Percentiles rank a stretch among this genome's conserved stretches.
Evolutionary conservation across 306 rosid genomes (phyloP).

Genomic region (Vigna mungo): DNA sequence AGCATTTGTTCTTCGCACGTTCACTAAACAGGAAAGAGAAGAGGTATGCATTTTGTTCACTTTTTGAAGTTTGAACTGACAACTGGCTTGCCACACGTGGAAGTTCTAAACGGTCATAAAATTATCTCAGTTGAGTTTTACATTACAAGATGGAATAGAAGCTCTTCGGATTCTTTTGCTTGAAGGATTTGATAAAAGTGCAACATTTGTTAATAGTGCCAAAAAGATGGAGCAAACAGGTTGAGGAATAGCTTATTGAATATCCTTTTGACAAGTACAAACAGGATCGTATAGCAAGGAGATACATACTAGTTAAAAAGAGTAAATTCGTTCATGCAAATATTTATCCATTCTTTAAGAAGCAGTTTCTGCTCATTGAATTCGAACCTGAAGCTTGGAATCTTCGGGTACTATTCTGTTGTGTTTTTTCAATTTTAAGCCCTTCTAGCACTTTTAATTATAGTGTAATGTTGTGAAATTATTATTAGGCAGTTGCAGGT

Average conservation of each 20-base stretch:
- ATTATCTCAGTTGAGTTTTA: conserved; percentile 70
- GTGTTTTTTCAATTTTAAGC: conserved; percentile 40
- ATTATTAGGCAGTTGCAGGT: not conserved
- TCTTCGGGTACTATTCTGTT: conserved; percentile 1
- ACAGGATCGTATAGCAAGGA: conserved; percentile 24
- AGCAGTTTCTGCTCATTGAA: conserved; percentile 35
- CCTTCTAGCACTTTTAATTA: conserved; percentile 24
- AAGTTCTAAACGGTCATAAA: conserved; percentile 36
- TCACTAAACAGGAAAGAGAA: conserved; percentile 76
- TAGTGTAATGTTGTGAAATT: conserved; percentile 15
- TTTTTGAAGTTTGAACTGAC: not conserved
- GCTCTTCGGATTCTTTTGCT: conserved; percentile 82
- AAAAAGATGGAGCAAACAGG: conserved; percentile 52
- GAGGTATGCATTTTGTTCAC: conserved; percentile 58
- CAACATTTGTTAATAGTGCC: conserved; percentile 57
- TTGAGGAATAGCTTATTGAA: conserved; percentile 37
- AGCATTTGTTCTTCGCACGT: conserved; percentile 80
- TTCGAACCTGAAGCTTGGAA: conserved; percentile 27
- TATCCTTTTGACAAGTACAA: conserved; percentile 38
- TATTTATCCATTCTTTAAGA: conserved; percentile 44
- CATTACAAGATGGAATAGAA: conserved; percentile 75
- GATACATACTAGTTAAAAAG: conserved; percentile 35
- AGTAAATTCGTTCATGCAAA: conserved; percentile 23
- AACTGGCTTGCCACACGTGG: conserved; percentile 20
- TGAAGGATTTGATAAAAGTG: conserved; percentile 81